Base-by-base conservation (phyloP, 164 flowering plant genomes). In the Amborella trichopoda region DNA sequence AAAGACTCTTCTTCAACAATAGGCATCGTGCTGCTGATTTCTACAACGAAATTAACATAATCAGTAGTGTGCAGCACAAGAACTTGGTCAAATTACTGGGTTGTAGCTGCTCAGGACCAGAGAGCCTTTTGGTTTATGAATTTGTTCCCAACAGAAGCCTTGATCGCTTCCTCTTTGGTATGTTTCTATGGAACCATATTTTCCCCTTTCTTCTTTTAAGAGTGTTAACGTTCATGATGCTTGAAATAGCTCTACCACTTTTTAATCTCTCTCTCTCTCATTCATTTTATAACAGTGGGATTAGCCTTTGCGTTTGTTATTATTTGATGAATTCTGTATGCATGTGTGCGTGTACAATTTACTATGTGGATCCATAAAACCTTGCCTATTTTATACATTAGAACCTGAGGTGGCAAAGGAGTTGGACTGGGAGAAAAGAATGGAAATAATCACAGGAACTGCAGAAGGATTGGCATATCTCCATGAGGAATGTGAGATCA, bases 401-500 rank as follows among this genome's bases (percentile, higher is more conserved):
- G 97, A 85, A 65, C 38, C 72, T 18, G 48, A 19, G 52, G 68
- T 61, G 53, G 89, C 86, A 13, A 79, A 66, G 67, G 43, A 60
- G 45, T 53, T 90, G 33, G 73, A 60, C 37, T 83, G 93, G 84
- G 62, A 64, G 34, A 70, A 65, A 49, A 73, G 93, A 51, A 57
- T 50, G 26, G 62, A 50, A 20, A 67, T 80, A 42, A 77, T 83
- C 6, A 33, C 53, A 3, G 93, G 93, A 13, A 80, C 78, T 38
- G 81, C 72, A 14, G 76, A 80, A 67, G 93, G 87, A 5, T 70
- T 83, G 48, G 70, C 59, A 11, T 74, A 76, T 50, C 78, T 83
- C 28, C 94, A 83, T 44, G 60, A 71, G 55, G 61, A 63, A 42
- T 53, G 74, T 45, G 48, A 59, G 32, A 53, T 55, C 28, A 58